Percentiles rank a stretch among this genome's conserved stretches.
phyloP scores from a whole-genome alignment of 345 rosid genomes.

The Abelmoschus esculentus region DNA sequence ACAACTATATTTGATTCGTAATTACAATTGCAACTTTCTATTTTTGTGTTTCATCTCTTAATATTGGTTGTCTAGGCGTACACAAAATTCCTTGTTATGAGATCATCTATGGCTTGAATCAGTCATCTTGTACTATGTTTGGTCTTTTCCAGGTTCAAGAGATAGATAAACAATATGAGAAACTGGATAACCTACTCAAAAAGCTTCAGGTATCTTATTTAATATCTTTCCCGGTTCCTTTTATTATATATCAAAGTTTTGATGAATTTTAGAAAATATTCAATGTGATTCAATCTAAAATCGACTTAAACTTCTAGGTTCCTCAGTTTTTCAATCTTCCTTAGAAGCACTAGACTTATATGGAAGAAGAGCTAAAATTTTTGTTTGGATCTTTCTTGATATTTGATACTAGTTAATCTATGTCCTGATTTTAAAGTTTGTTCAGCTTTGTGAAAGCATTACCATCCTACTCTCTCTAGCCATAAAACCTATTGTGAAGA shows the following conservation, averaged over 20 bases:
- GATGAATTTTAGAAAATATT: neutral
- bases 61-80: neutral
- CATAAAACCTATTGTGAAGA: neutral
- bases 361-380: too few species aligned
- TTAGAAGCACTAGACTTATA: neutral
- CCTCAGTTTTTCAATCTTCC: neutral
- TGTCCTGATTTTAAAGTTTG: neutral
- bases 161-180: slow-evolving; percentile 74
- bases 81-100: neutral
- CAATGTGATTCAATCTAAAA: neutral
- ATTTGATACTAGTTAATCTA: neutral
- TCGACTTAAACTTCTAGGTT: slow-evolving; percentile 1
- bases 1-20: neutral
- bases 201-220: slow-evolving; percentile 69
- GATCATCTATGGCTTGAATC: neutral
- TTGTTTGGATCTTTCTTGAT: neutral
- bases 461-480: neutral
- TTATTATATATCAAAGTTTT: neutral
- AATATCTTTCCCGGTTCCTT: neutral
- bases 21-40: neutral
- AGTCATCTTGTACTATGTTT: neutral
- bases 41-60: neutral
- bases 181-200: slow-evolving; percentile 69
- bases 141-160: slow-evolving; percentile 64
- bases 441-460: neutral